phyloP scores from a whole-genome alignment of 2,329 filamentous ascomycete genomes.

The Neonectria ditissima region DNA sequence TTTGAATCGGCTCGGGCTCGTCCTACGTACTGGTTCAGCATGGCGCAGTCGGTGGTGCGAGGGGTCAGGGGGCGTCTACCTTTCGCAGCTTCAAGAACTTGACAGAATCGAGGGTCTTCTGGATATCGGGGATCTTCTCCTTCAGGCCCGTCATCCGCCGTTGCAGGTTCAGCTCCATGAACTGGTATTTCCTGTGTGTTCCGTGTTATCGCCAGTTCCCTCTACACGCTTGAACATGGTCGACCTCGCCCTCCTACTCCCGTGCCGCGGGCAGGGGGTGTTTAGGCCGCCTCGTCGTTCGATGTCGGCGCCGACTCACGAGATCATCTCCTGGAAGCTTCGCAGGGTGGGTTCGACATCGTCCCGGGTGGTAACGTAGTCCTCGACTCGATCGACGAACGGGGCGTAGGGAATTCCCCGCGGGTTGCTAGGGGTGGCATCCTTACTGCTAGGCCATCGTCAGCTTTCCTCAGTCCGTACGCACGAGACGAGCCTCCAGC shows the following conservation, averaged over 20 bases:
- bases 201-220: constrained; percentile 34
- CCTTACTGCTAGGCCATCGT: constrained; percentile 51
- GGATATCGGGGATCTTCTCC: constrained; percentile 97
- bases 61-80: constrained; percentile 55
- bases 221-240: constrained; percentile 14
- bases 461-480: constrained; percentile 20
- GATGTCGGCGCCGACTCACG: constrained; percentile 64
- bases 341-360: constrained; percentile 85
- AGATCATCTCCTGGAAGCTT: constrained; percentile 94
- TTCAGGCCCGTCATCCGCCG: constrained; percentile 82
- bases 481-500: neutral
- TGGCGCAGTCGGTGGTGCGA: neutral
- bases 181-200: constrained; percentile 90
- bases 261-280: constrained; percentile 6
- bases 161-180: constrained; percentile 97
- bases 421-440: constrained; percentile 75
- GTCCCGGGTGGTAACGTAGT: constrained; percentile 82
- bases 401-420: constrained; percentile 86
- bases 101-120: constrained; percentile 94
- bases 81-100: constrained; percentile 83
- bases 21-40: constrained; percentile 51
- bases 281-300: constrained; percentile 20
- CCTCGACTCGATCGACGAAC: constrained; percentile 89
- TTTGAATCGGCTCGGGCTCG: constrained; percentile 80
- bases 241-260: constrained; percentile 21